phyloP scores from a whole-genome alignment of 495 filamentous ascomycete genomes.

The Beverwykella pulmonaria region DNA sequence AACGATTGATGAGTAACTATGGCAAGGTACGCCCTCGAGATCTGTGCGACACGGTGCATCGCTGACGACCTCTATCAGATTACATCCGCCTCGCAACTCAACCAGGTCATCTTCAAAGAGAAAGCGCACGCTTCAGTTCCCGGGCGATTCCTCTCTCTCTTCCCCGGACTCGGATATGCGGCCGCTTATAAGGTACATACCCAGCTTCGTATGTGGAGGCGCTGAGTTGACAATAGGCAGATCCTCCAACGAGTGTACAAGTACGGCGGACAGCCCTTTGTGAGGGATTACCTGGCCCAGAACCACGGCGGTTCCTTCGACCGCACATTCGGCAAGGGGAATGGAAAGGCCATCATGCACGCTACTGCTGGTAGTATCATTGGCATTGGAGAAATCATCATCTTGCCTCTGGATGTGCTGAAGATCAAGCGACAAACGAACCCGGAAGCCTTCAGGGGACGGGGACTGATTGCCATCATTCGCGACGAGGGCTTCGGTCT shows the following conservation, averaged over 20 bases:
- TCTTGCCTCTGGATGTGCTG: constrained; percentile 92
- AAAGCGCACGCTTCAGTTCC: constrained; percentile 69
- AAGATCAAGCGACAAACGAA: constrained; percentile 99
- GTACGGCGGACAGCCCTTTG: constrained; percentile 96
- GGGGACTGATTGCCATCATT: constrained; percentile 87
- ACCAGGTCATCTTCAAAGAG: constrained; percentile 91
- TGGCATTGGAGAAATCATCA: constrained; percentile 94
- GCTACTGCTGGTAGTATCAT: constrained; percentile 94
- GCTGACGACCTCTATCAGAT: constrained; percentile 54
- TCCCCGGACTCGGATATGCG: constrained; percentile 95
- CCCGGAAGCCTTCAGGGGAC: constrained; percentile 94
- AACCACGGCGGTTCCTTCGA: constrained; percentile 85
- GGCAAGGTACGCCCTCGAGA: constrained; percentile 55
- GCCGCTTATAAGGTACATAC: constrained; percentile 88
- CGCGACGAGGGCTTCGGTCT: constrained; percentile 93
- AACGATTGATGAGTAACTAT: constrained; percentile 99
- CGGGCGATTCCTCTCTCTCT: constrained; percentile 90
- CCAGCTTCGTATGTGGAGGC: neutral
- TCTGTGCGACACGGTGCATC: constrained; percentile 20
- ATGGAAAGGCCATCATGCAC: constrained; percentile 96
- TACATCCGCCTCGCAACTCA: constrained; percentile 63
- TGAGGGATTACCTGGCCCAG: constrained; percentile 81
- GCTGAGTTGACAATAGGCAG: constrained; percentile 44
- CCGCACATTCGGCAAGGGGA: constrained; percentile 87
- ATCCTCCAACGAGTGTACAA: constrained; percentile 96